A percentile compares a stretch with the other conserved stretches of the same genome.
These are phyloP conservation scores for Aspergillus texensis DNA, from an alignment of 2,329 filamentous ascomycete species.

Conservation along the genomic window DNA sequence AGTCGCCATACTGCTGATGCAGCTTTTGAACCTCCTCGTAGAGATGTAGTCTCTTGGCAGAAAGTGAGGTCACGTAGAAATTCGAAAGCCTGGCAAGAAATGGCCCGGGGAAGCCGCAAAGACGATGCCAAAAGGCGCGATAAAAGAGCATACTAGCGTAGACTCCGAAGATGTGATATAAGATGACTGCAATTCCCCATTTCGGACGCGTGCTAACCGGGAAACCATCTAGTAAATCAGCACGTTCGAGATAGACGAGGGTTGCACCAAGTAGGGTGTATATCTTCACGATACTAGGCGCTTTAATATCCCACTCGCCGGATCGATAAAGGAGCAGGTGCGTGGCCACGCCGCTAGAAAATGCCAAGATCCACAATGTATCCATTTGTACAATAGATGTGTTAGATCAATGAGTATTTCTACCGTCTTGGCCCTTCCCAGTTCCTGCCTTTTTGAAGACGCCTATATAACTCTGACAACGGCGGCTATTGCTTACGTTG, in stretches of 20 bases:
- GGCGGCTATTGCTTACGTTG: neutral
- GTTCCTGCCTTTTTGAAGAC: neutral
- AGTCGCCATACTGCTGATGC: slow-evolving; percentile 30
- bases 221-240: neutral
- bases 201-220: neutral
- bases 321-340: neutral
- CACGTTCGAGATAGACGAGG: neutral
- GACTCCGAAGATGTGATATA: neutral
- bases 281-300: neutral
- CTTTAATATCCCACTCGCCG: neutral
- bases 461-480: neutral
- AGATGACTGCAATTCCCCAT: neutral
- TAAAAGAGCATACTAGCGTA: slow-evolving; percentile 28
- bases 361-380: neutral
- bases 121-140: slow-evolving; percentile 29
- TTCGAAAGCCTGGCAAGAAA: slow-evolving; percentile 23
- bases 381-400: neutral
- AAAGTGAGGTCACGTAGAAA: slow-evolving; percentile 21
- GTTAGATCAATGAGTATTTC: neutral
- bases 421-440: neutral
- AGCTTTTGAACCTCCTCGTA: slow-evolving; percentile 19
- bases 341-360: neutral
- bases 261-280: neutral
- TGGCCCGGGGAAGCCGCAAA: slow-evolving; percentile 30
- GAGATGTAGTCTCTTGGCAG: slow-evolving; percentile 19